Evolutionary conservation across 2,329 filamentous ascomycete genomes (phyloP), one percentile per base, ranked within the genome.

Genomic region (Ciborinia camelliae): DNA sequence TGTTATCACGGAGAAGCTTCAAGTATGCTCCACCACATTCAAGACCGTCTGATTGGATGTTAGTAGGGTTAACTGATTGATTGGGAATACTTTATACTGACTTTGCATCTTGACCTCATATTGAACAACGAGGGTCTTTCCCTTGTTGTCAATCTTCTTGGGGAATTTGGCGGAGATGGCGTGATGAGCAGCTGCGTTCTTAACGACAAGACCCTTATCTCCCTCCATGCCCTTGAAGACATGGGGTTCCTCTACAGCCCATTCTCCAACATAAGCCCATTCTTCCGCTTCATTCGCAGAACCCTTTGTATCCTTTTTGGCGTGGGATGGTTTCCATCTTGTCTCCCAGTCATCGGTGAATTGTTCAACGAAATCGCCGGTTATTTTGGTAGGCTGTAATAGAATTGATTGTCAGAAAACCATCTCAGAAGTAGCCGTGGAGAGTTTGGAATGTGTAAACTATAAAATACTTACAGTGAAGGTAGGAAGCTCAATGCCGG

Each of bases 21-120:
- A 99, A 84, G 84, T 99, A 99, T 73, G 95, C 95, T 80, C 95
- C 95, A 84, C 95, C 95, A 78, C 95, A 99, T 79, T 97, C 93
- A 69, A 99, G 88, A 73, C 92, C 93, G 77, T 95, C 92, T 96
- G 68, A 12, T 66, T 63, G 55, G 51, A 69, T 67, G 74, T 74
- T 72, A 78, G 79, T 71, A 74, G 74, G 53, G 28, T 15, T 47
- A 23, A 18, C 37, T 26, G 7, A 35, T 45, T 9, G 60, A 35
- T n/a, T 30, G 12, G 53, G 54, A n/a, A 58, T 30, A 45, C 20
- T 47, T 68, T 59, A 45, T 54, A 84, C 90, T 80, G 84, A 96
- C 91, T 92, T 82, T 99, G 95, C 71, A 97, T 90, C 87, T 99
- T 99, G 77, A 98, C 95, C 79, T 99, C 95, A 77, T 99, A 99